These are phyloP conservation scores for Umbelopsis sp. DNA, from an alignment of 192 early-diverging fungal genomes.

Conservation along the genomic window DNA sequence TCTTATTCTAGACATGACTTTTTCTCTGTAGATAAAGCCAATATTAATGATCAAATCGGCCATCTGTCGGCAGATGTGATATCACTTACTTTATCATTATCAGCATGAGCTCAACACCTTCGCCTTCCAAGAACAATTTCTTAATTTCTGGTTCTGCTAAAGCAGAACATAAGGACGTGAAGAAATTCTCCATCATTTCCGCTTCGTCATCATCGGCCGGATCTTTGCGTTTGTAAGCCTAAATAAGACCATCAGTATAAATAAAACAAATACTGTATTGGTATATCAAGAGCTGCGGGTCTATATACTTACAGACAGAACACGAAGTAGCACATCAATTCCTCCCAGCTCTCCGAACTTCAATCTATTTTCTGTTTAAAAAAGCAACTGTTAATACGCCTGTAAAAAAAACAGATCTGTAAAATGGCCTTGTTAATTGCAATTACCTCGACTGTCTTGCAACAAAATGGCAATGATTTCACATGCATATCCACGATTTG, in stretches of 20 bases:
- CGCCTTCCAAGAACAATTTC: slow-evolving; percentile 71
- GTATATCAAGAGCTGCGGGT: too few relatives aligned
- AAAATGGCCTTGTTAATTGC: background rate
- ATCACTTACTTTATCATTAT: slow-evolving; percentile 76
- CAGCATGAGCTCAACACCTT: slow-evolving; percentile 92
- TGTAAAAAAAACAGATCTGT: background rate
- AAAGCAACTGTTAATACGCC: background rate
- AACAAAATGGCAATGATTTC: slow-evolving; percentile 87
- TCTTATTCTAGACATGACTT: slow-evolving; percentile 75
- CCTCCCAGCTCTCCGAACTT: slow-evolving; percentile 55
- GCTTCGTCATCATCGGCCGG: slow-evolving; percentile 84
- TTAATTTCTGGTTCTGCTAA: slow-evolving; percentile 73
- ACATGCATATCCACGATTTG: slow-evolving; percentile 85
- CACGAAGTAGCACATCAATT: slow-evolving; percentile 70
- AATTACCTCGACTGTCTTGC: slow-evolving; percentile 61
- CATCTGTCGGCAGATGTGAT: background rate
- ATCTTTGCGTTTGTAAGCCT: slow-evolving; percentile 66
- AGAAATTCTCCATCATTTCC: slow-evolving; percentile 92
- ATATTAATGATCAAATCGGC: background rate
- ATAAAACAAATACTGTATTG: background rate
- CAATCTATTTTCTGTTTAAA: slow-evolving; percentile 47
- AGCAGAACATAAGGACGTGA: slow-evolving; percentile 79
- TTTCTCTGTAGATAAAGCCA: slow-evolving; percentile 55
- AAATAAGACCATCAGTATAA: background rate
- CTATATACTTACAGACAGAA: slow-evolving; percentile 52